These are phyloP conservation scores for Ogataea populi-albae DNA, from an alignment of 805 yeast species.

Conservation along the genomic window DNA sequence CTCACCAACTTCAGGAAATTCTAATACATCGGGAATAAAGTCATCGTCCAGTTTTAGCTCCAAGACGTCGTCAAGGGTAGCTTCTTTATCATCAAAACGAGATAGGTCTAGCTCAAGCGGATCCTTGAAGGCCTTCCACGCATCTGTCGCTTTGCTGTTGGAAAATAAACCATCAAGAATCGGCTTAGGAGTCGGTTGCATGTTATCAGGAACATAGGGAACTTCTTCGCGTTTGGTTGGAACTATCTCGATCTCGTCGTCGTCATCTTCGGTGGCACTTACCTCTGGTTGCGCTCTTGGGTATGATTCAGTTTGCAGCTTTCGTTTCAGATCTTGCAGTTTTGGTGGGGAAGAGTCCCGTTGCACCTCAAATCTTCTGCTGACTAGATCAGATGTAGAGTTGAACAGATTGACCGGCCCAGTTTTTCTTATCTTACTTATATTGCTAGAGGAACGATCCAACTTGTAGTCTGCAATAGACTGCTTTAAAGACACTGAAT, in stretches of 20 bases:
- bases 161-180: slow-evolving; percentile 29
- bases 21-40: slow-evolving; percentile 17
- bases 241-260: slow-evolving; percentile 47
- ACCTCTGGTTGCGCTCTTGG: slow-evolving; percentile 10
- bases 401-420: slow-evolving; percentile 6
- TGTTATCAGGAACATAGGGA: slow-evolving; percentile 44
- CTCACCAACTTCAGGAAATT: slow-evolving; percentile 26
- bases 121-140: slow-evolving; percentile 16
- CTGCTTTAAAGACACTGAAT: slow-evolving; percentile 18
- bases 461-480: slow-evolving; percentile 2
- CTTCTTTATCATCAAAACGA: slow-evolving; percentile 7
- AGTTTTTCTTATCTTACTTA: slow-evolving; percentile 24
- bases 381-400: slow-evolving; percentile 12
- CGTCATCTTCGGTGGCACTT: slow-evolving; percentile 24
- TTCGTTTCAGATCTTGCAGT: slow-evolving; percentile 17
- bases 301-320: slow-evolving; percentile 9
- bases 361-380: slow-evolving; percentile 33
- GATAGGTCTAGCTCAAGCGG: slow-evolving; percentile 25
- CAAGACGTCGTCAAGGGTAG: slow-evolving; percentile 5
- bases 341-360: slow-evolving; percentile 28
- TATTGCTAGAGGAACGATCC: slow-evolving; percentile 13
- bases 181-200: slow-evolving; percentile 37
- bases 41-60: slow-evolving; percentile 4
- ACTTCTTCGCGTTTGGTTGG: slow-evolving; percentile 39
- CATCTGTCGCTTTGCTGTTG: slow-evolving; percentile 7